phyloP scores from a whole-genome alignment of 768 basidiomycete genomes.

The Lactifluus volemus region DNA sequence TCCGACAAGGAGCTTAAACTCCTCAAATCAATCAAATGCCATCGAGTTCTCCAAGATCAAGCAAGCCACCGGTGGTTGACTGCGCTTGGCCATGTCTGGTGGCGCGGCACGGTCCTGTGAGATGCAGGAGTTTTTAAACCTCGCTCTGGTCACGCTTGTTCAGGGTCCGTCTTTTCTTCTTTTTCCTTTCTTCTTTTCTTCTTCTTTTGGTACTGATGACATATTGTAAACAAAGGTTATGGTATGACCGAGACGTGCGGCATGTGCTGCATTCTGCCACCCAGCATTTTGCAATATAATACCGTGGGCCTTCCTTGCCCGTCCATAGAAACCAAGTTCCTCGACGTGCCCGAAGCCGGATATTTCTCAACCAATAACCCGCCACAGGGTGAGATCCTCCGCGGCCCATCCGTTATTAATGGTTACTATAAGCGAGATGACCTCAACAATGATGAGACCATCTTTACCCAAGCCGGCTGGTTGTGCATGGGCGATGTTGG shows the following conservation, averaged over 20 bases:
- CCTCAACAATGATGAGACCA: conserved; percentile 70
- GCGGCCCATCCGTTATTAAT: conserved; percentile 77
- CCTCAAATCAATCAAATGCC: too few relatives aligned
- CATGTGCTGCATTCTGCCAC: conserved; percentile 84
- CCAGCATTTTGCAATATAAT: conserved; percentile 71
- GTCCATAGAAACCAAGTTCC: conserved; percentile 79
- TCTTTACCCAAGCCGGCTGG: conserved; percentile 91
- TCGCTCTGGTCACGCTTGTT: conserved; percentile 74
- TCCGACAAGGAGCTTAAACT: too few relatives aligned
- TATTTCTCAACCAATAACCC: conserved; percentile 67
- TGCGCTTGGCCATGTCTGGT: conserved; percentile 74
- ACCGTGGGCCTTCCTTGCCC: conserved; percentile 83
- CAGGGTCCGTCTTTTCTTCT: conserved; percentile 54
- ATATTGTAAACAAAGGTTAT: conserved; percentile 71
- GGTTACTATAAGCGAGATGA: conserved; percentile 93
- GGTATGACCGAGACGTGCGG: conserved; percentile 96
- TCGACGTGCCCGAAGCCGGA: conserved; percentile 76
- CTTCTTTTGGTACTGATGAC: neutral
- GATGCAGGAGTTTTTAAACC: conserved; percentile 85
- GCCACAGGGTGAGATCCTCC: conserved; percentile 80
- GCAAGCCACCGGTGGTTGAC: conserved; percentile 78
- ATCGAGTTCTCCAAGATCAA: too few relatives aligned
- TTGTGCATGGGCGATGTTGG: conserved; percentile 91
- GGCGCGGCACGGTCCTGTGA: conserved; percentile 79
- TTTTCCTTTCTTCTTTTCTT: neutral